Evolutionary conservation across 371 early-diverging fungal genomes (phyloP), one percentile per base, ranked within the genome.

Genomic region (Syncephalastrum racemosum): DNA sequence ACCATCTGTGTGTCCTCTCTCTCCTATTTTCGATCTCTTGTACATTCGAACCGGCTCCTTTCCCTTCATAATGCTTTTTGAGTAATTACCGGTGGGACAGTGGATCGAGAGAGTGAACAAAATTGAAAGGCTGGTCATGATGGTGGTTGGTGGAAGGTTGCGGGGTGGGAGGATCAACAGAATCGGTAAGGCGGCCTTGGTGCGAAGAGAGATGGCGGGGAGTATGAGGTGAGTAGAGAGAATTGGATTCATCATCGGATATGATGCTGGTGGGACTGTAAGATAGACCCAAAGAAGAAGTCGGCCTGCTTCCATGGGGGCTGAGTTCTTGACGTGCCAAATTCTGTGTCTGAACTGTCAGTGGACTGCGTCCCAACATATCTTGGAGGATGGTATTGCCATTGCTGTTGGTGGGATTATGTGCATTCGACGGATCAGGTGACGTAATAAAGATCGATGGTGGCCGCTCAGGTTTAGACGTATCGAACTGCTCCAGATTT

Each of bases 381-480:
- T 31, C 36, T 10, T 31, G 36, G 36, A 31, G 36, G 36, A 31
- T 31, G 36, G 36, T 31, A 31, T 31, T 31, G 36, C 12, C 12
- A 31, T 8, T 31, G 36, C 36, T 12, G 36, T 31, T 31, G 10
- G 36, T 31, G 6, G 6, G 36, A 31, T 31, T 7, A 8, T 31
- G 36, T 10, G 36, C 36, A 31, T 10, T 31, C 10, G 36, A 31
- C 1, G 36, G 36, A 10, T 82, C 83, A 16, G 81, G 81, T 18
- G 80, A 77, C 13, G 82, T 83, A 48, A 83, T 77, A 50, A 78
- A 79, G 54, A 82, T 85, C 1, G 82, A 77, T 6, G 82, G 72
- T 19, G 71, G 78, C 22, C 16, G 31, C 24, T 50, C 36, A 16
- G 46, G 18, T 54, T 24, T 54, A 19, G 40, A 16, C 15, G 42